Conservation (phyloP, 441 rosid species). For the Syzygium malaccense region DNA sequence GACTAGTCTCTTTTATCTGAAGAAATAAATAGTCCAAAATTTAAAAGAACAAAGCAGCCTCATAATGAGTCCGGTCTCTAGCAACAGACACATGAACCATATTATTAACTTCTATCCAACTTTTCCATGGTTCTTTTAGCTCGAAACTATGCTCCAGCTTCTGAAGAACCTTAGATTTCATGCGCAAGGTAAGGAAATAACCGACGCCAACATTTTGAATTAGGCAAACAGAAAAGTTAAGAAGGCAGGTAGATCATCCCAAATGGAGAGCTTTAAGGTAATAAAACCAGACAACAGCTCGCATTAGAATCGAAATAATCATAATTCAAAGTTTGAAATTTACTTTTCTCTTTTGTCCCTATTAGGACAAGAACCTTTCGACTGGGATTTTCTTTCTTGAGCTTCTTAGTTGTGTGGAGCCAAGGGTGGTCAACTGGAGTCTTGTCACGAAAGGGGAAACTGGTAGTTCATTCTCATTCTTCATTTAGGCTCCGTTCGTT, state of each 20-base stretch:
- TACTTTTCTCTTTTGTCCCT: conserved; percentile 1
- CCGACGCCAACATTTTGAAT: conserved; percentile 68
- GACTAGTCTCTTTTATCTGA: too few species aligned
- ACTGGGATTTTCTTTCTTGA: conserved; percentile 85
- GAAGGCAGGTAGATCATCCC: conserved; percentile 57
- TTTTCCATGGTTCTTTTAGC: too few species aligned
- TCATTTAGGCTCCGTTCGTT: too few species aligned
- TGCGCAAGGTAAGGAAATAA: conserved; percentile 84
- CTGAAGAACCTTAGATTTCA: conserved; percentile 77
- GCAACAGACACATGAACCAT: too few species aligned
- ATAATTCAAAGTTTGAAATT: neutral
- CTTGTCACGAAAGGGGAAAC: conserved; percentile 82
- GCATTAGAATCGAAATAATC: neutral
- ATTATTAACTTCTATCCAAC: too few species aligned
- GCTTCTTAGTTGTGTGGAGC: conserved; percentile 81
- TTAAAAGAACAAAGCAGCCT: too few species aligned
- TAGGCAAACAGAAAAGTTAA: conserved; percentile 91
- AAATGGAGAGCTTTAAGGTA: conserved; percentile 90
- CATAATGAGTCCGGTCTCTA: too few species aligned
- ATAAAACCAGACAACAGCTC: neutral
- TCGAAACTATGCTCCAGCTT: conserved; percentile 75
- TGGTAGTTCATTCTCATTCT: conserved; percentile 25
- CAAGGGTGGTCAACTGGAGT: conserved; percentile 92
- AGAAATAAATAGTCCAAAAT: too few species aligned
- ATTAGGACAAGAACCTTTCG: conserved; percentile 76